phyloP scores from a whole-genome alignment of 148 eudicot species.

The Oxyria digyna region DNA sequence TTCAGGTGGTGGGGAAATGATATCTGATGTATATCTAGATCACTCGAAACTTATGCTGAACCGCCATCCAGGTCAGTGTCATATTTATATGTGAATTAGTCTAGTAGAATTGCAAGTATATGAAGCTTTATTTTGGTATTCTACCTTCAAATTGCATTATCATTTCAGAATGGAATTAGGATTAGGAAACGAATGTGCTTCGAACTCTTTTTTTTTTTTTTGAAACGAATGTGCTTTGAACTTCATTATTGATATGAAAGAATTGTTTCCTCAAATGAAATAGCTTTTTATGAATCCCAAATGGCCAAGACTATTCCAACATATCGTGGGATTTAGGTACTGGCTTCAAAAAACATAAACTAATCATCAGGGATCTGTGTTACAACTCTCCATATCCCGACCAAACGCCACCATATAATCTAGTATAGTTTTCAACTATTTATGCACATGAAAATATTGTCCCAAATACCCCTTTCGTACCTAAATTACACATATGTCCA shows the following conservation, averaged over 20 bases:
- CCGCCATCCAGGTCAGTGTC: constrained; percentile 78
- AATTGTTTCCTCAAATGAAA: neutral
- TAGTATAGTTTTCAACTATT: neutral
- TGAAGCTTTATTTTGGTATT: neutral
- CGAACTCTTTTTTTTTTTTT: too few relatives aligned
- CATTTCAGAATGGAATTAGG: neutral
- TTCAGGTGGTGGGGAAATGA: constrained; percentile 99
- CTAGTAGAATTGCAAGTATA: neutral
- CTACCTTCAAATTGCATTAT: constrained; percentile 1
- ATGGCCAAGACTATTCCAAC: too few relatives aligned
- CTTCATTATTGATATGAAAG: neutral
- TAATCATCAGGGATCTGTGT: neutral
- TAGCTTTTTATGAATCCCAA: neutral
- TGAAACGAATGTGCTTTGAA: too few relatives aligned
- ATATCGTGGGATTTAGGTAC: neutral
- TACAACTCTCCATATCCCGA: too few relatives aligned
- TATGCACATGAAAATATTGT: too few relatives aligned
- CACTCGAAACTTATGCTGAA: constrained; percentile 91
- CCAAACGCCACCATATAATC: neutral
- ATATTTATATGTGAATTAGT: neutral
- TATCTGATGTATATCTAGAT: constrained; percentile 84
- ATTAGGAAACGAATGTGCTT: neutral
- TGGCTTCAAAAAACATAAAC: neutral
- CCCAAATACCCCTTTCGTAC: too few relatives aligned
- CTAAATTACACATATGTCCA: too few relatives aligned